Conservation (phyloP, 177 flowering plant genomes). For the Telopea speciosissima region DNA sequence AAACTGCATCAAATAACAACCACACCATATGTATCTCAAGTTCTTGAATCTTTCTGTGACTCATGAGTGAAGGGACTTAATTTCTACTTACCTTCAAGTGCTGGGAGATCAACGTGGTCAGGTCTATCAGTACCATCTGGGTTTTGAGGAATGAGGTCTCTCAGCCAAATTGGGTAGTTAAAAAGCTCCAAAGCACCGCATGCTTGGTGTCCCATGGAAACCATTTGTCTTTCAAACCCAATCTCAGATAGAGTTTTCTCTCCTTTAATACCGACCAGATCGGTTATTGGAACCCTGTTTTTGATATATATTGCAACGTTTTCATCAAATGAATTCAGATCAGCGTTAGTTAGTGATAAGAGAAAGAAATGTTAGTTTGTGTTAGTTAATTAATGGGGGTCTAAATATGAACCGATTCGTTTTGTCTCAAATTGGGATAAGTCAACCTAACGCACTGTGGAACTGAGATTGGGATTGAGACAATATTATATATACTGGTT, state of each 20-base stretch:
- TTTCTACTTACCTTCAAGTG: conserved; percentile 23
- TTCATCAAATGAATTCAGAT: too few relatives aligned
- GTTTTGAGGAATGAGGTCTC: conserved; percentile 31
- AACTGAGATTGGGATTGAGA: too few relatives aligned
- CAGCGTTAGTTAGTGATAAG: too few relatives aligned
- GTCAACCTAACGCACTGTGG: too few relatives aligned
- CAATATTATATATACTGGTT: too few relatives aligned
- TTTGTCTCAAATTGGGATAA: too few relatives aligned
- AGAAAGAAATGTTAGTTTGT: too few relatives aligned
- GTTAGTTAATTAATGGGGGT: too few relatives aligned
- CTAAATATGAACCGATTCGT: too few relatives aligned
- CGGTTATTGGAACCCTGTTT: conserved; percentile 31
- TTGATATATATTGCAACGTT: too few relatives aligned
- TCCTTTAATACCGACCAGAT: conserved; percentile 34
- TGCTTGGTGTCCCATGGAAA: conserved; percentile 51
- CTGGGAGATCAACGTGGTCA: conserved; percentile 36
- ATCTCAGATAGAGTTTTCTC: conserved; percentile 21
- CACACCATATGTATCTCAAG: too few relatives aligned
- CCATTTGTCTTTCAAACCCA: conserved; percentile 27
- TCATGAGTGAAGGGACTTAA: conserved; percentile 9
- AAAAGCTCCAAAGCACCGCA: conserved; percentile 34
- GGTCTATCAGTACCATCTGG: conserved; percentile 28
- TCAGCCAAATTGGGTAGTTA: conserved; percentile 36
- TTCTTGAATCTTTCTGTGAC: too few relatives aligned
- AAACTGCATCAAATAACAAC: conserved; percentile 23